Conservation (phyloP, 306 rosid genomes). For the Prunus salicina region DNA sequence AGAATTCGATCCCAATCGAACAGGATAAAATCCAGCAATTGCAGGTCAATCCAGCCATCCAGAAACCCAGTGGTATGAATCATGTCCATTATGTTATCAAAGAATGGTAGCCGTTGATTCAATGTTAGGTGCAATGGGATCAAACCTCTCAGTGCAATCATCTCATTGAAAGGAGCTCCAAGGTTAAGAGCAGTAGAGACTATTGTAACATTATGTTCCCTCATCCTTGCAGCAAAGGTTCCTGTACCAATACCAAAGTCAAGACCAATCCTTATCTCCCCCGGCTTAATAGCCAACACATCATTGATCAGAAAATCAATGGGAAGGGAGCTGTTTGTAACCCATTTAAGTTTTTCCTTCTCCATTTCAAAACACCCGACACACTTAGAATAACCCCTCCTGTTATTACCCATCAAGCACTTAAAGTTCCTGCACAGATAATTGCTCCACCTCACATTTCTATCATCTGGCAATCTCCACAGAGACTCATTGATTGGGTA, state of each 20-base stretch:
- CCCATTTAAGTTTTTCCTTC: slow-evolving; percentile 86
- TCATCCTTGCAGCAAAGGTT: slow-evolving; percentile 94
- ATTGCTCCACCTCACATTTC: slow-evolving; percentile 88
- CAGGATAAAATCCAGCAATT: slow-evolving; percentile 67
- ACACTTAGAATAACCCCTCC: slow-evolving; percentile 71
- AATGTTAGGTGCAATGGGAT: slow-evolving; percentile 69
- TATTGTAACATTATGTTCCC: slow-evolving; percentile 72
- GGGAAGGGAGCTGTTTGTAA: slow-evolving; percentile 43
- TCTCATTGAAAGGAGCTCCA: slow-evolving; percentile 94
- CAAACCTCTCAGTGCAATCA: slow-evolving; percentile 83
- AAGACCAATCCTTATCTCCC: slow-evolving; percentile 80
- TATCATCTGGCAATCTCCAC: slow-evolving; percentile 67
- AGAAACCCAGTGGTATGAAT: slow-evolving; percentile 72
- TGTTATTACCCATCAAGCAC: slow-evolving; percentile 72
- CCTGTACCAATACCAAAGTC: slow-evolving; percentile 80
- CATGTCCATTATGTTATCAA: slow-evolving; percentile 89
- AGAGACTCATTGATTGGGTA: slow-evolving; percentile 73
- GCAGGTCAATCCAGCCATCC: slow-evolving; percentile 89
- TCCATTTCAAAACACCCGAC: slow-evolving; percentile 87
- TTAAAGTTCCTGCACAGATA: slow-evolving; percentile 75
- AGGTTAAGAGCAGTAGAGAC: slow-evolving; percentile 76
- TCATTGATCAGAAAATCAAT: slow-evolving; percentile 53
- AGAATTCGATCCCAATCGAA: slow-evolving; percentile 90
- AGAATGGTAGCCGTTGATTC: slow-evolving; percentile 77
- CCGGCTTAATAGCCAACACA: slow-evolving; percentile 44